Evolutionary conservation across 2,329 filamentous ascomycete species (phyloP), one percentile per base, ranked within the genome.

Genomic region (Trichophyton benhamiae): DNA sequence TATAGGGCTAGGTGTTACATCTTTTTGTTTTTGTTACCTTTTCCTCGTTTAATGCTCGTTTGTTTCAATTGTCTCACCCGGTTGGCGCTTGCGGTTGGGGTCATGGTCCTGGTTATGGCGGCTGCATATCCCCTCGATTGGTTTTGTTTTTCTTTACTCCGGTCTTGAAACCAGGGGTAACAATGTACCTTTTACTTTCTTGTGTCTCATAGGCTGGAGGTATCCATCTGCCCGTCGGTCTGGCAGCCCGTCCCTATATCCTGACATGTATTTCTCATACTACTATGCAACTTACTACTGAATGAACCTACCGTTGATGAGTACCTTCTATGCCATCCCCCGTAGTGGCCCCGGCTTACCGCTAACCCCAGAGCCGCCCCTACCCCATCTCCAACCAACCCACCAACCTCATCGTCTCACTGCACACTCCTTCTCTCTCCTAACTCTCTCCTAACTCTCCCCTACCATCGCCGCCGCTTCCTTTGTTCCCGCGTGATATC

Each of bases 121-220:
- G 46, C 46, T 49, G 46, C 49, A 55, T 55, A 55, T 27, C 49
- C 27, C 11, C 13, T 55, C 17, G n/a, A 13, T 49, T 49, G 46
- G 46, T 13, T 27, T 49, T n/a, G n/a, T 49, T 55, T 55, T 20
- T 53, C 27, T 17, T 4, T n/a, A 8, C 5, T 55, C n/a, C 27
- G 30, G 27, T 27, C 33, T 33, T 27, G 30, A 33, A 27, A 33
- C 22, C n/a, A n/a, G 41, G 41, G n/a, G 41, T 44, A 44, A 4
- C 17, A 4, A n/a, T 38, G 33, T 38, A 33, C 25, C 25, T 49
- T 60, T 33, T 49, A 68, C 25, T 46, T 42, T 53, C 15, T 60
- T 42, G 41, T 20, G 55, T 60, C 57, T 30, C 55, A 44, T 13
- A 48, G 17, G 44, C 11, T 25, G 44, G 44, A 48, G 44, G 41